Conservation (phyloP, 108 stramenopile genomes). For the Cyclotella sp. region DNA sequence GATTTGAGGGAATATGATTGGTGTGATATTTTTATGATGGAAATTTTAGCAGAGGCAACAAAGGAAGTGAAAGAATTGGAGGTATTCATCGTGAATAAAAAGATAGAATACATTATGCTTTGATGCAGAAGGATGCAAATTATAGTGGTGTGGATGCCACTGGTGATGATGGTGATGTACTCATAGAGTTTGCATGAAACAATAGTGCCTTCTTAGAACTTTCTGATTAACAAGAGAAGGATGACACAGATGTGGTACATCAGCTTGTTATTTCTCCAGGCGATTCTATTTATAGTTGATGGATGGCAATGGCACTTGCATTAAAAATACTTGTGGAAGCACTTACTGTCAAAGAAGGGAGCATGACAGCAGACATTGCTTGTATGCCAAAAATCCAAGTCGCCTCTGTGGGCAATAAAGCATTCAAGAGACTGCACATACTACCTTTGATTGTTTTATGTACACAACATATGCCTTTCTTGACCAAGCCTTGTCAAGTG, state of each 20-base stretch:
- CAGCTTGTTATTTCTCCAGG: background rate
- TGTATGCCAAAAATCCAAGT: background rate
- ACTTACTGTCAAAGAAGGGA: background rate
- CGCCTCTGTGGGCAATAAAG: background rate
- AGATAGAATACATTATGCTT: constrained; percentile 3
- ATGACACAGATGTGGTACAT: constrained; percentile 6
- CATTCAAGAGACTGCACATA: constrained; percentile 5
- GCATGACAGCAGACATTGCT: background rate
- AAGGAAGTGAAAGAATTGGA: background rate
- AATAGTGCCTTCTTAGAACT: background rate
- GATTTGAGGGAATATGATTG: background rate
- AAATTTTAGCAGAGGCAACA: constrained; percentile 8
- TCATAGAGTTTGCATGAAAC: too few relatives aligned
- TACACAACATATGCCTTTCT: constrained; percentile 4
- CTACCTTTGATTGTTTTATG: constrained; percentile 2
- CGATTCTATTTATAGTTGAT: constrained; percentile 3
- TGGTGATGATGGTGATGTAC: too few relatives aligned
- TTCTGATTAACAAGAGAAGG: constrained; percentile 5
- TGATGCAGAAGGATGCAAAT: constrained; percentile 16
- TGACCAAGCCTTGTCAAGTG: background rate
- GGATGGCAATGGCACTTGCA: constrained; percentile 1
- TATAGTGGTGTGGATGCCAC: background rate
- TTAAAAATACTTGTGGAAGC: constrained; percentile 16
- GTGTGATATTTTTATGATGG: constrained; percentile 18
- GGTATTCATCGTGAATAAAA: background rate